phyloP scores from a whole-genome alignment of 1,139 yeast species.

The Pichia sp. region DNA sequence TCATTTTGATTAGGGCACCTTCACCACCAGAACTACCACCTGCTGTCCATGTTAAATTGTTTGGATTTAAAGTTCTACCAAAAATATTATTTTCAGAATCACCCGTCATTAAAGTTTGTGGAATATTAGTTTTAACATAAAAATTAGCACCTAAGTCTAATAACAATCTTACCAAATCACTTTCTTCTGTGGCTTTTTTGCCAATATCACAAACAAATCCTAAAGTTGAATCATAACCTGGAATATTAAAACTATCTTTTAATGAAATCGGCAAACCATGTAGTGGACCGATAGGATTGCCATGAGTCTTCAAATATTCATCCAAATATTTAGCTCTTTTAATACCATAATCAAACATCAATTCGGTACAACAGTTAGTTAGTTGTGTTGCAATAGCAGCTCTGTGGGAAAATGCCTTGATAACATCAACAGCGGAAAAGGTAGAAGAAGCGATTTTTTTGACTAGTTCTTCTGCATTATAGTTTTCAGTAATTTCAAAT shows the following conservation, averaged over 20 bases:
- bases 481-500: slow-evolving; percentile 5
- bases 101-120: slow-evolving; percentile 39
- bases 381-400: slow-evolving; percentile 44
- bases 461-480: not conserved
- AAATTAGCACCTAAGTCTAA: slow-evolving; percentile 46
- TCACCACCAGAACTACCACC: slow-evolving; percentile 75
- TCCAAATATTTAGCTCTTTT: slow-evolving; percentile 30
- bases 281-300: slow-evolving; percentile 39
- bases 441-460: not conserved
- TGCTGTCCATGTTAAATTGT: slow-evolving; percentile 41
- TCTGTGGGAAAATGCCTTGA: slow-evolving; percentile 46
- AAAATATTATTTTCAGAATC: slow-evolving; percentile 40
- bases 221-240: slow-evolving; percentile 46
- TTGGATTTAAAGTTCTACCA: slow-evolving; percentile 45
- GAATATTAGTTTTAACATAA: slow-evolving; percentile 41
- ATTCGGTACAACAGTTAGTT: slow-evolving; percentile 49
- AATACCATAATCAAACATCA: slow-evolving; percentile 43
- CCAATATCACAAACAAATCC: slow-evolving; percentile 18
- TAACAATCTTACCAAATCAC: slow-evolving; percentile 40
- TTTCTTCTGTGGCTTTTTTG: slow-evolving; percentile 37
- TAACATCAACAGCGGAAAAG: slow-evolving; percentile 37
- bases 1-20: slow-evolving; percentile 56
- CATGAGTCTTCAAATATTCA: slow-evolving; percentile 31
- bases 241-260: slow-evolving; percentile 59
- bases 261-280: slow-evolving; percentile 50